Evolutionary conservation across 1,284 basidiomycete genomes (phyloP), one percentile per base, ranked within the genome.

Genomic region (Taiwanofungus camphoratus): DNA sequence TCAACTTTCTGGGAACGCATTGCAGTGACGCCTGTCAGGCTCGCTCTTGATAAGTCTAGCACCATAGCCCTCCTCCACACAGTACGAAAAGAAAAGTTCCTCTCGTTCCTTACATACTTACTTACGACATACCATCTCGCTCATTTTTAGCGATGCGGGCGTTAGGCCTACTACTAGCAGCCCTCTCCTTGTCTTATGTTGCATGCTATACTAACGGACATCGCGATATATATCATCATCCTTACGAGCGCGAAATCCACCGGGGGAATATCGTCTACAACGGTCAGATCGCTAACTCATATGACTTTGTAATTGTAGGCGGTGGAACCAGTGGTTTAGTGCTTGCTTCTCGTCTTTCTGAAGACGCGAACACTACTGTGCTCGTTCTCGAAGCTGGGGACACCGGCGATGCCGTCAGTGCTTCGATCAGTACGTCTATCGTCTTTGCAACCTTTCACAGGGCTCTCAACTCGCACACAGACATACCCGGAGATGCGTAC

Each of bases 261-360:
- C 49, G 55, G 36, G 58, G 71, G 29, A 68, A 69, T 42, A 72
- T 74, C 48, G 61, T 73, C 34, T 59, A 63, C 38, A 52, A 65
- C 34, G 60, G 58, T 21, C 60, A 66, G 15, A 58, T 69, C 22
- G 57, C 59, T 5, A 55, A 65, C 32, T 62, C 71, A 0, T 79
- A 79, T 57, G 77, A 79, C 59, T 79, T 76, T 55, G 67, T 79
- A 46, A 72, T 79, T 49, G 68, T 68, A 19, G 77, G 79, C 26
- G 87, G 86, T 24, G 87, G 87, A 32, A 73, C 82, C 4, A 84
- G 82, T 4, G 88, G 87, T 22, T 71, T 90, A 18, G 80, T 81
- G 5, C 60, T 91, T 21, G 88, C 86, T 1, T 66, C 75, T 12
- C 74, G 86, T 20, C 69, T 92, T n/a, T 74, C 82, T 0, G 86